phyloP scores from a whole-genome alignment of 805 yeast species.

The Ogataea methanolica region DNA sequence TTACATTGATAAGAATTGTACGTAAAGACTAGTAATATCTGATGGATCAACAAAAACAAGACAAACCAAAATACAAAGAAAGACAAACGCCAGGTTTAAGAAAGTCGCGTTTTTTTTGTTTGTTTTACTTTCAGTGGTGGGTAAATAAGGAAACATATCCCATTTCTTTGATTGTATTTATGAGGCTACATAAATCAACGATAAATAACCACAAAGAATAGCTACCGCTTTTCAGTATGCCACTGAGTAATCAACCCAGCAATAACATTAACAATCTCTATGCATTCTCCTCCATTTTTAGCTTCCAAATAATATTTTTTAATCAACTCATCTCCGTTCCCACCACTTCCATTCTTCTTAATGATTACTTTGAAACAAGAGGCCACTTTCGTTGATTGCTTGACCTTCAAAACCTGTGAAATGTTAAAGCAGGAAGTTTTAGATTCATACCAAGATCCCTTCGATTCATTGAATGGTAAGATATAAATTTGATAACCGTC shows the following conservation, averaged over 20 bases:
- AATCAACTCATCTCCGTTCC: constrained; percentile 39
- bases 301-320: constrained; percentile 90
- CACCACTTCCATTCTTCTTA: constrained; percentile 27
- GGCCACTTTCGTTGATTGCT: constrained; percentile 73
- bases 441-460: constrained; percentile 54
- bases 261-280: constrained; percentile 72
- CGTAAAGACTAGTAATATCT: no score
- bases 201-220: neutral
- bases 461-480: constrained; percentile 76
- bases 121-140: no score
- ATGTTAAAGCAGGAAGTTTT: constrained; percentile 87
- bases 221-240: constrained; percentile 1
- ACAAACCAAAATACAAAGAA: neutral
- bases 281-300: constrained; percentile 49
- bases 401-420: constrained; percentile 67
- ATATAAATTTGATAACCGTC: constrained; percentile 94
- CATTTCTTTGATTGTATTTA: no score
- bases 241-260: constrained; percentile 54
- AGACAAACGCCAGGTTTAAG: neutral
- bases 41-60: neutral
- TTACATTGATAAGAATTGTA: neutral
- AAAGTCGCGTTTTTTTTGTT: neutral
- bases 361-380: constrained; percentile 79
- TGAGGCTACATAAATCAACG: neutral
- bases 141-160: no score